These are phyloP conservation scores for Botryobasidium botryosum DNA, from an alignment of 768 basidiomycete genomes.

Conservation along the genomic window DNA sequence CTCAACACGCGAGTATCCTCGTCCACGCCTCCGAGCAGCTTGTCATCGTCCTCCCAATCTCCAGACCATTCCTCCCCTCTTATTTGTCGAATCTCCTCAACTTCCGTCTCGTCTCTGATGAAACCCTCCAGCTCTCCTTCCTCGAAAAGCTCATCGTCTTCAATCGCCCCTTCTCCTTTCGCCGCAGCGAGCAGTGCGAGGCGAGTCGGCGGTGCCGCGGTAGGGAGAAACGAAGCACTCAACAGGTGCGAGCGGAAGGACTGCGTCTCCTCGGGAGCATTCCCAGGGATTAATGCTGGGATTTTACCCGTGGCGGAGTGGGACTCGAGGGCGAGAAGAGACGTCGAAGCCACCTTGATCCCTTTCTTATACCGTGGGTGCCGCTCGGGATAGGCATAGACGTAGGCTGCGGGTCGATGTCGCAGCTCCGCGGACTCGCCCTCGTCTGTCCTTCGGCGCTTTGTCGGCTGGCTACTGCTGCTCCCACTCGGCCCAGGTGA, in stretches of 20 bases:
- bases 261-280: neutral
- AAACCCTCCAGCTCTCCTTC: neutral
- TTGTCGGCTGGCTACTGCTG: too few relatives aligned
- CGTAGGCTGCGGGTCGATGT: neutral
- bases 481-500: too few relatives aligned
- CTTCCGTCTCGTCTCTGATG: too few relatives aligned
- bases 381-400: neutral
- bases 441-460: neutral
- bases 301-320: neutral
- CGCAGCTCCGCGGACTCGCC: neutral
- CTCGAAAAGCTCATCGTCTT: slow-evolving; percentile 3
- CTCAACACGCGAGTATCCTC: too few relatives aligned
- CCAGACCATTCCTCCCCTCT: too few relatives aligned
- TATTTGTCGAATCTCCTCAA: too few relatives aligned
- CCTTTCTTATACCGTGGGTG: neutral
- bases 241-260: neutral
- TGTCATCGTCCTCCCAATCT: too few relatives aligned
- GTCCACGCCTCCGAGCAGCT: too few relatives aligned
- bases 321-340: neutral
- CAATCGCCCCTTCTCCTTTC: neutral
- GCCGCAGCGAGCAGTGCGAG: neutral
- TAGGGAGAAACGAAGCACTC: neutral
- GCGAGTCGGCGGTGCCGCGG: neutral
- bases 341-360: neutral
- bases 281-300: neutral